Evolutionary conservation across 1,284 basidiomycete genomes (phyloP).

Genomic region (Amylostereum areolatum): DNA sequence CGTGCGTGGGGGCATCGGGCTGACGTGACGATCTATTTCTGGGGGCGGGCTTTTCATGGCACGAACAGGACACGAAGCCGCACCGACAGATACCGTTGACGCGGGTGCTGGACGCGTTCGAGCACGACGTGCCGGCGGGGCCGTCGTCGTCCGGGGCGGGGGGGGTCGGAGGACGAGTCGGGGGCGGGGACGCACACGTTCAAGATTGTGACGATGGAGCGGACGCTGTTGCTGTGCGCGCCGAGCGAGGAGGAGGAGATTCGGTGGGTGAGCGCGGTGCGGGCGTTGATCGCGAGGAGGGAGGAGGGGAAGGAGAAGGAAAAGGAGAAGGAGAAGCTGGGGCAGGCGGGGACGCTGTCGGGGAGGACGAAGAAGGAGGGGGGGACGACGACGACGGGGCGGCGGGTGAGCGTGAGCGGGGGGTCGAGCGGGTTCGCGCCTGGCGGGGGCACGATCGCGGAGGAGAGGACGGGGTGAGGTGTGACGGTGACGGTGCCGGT

Average conservation of each 20-base stretch:
- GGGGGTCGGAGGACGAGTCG: conserved; percentile 35
- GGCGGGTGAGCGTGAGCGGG: conserved; percentile 13
- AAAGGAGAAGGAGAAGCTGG: too few relatives aligned
- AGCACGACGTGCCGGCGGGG: conserved; percentile 62
- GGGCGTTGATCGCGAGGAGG: conserved; percentile 79
- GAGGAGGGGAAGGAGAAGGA: conserved; percentile 43
- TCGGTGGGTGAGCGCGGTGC: conserved; percentile 93
- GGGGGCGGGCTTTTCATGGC: too few relatives aligned
- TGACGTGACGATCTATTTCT: not conserved
- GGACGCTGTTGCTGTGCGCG: conserved; percentile 85
- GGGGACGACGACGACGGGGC: not conserved
- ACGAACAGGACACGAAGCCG: conserved; percentile 73
- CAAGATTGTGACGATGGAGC: conserved; percentile 94
- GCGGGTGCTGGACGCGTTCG: conserved; percentile 89
- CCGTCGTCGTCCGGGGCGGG: conserved; percentile 26
- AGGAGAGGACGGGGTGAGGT: conserved; percentile 8
- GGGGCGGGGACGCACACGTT: conserved; percentile 60
- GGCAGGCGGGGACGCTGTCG: too few relatives aligned
- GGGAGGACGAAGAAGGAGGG: too few relatives aligned
- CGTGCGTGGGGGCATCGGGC: conserved; percentile 1
- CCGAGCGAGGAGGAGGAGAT: conserved; percentile 98
- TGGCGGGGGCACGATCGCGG: conserved; percentile 14
- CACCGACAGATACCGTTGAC: conserved; percentile 82
- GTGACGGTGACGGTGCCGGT: not conserved
- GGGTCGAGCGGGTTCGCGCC: conserved; percentile 7